Evolutionary conservation across 495 filamentous ascomycete species (phyloP).

Genomic region (Podospora didyma): DNA sequence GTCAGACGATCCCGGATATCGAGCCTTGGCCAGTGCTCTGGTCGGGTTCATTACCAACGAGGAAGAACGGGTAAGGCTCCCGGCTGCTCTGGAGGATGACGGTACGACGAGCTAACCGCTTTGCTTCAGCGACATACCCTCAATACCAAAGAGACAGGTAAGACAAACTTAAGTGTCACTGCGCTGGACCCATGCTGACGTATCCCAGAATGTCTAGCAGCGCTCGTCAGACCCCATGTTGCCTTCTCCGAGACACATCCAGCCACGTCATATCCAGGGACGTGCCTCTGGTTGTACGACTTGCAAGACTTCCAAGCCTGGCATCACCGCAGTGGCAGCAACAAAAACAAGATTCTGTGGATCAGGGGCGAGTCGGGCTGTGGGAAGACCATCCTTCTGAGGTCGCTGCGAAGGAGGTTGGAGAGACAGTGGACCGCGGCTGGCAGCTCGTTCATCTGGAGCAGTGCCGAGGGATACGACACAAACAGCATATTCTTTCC

Average conservation of each 20-base stretch:
- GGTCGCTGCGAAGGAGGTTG: conserved; percentile 23
- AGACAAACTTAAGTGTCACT: background rate
- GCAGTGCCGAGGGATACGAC: conserved; percentile 20
- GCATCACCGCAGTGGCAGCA: conserved; percentile 28
- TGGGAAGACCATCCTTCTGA: conserved; percentile 32
- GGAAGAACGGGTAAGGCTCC: conserved; percentile 14
- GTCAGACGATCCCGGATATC: conserved; percentile 24
- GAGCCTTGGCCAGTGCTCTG: conserved; percentile 17
- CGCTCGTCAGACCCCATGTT: conserved; percentile 11
- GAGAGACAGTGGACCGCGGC: conserved; percentile 29
- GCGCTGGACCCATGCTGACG: background rate
- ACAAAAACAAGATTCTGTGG: conserved; percentile 34
- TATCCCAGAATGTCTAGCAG: conserved; percentile 22
- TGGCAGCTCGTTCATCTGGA: conserved; percentile 28
- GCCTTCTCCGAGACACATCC: conserved; percentile 15
- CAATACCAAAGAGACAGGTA: conserved; percentile 22
- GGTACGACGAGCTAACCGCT: background rate
- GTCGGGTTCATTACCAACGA: conserved; percentile 17
- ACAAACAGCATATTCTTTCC: conserved; percentile 17
- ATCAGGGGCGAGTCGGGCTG: conserved; percentile 31
- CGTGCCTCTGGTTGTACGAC: conserved; percentile 35
- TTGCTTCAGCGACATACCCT: conserved; percentile 15
- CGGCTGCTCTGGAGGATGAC: background rate
- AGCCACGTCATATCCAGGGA: conserved; percentile 27
- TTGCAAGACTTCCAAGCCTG: conserved; percentile 32